Percentiles rank a stretch among this genome's conserved stretches.
These are phyloP conservation scores for Trichomonascus vanleenenianus DNA, from an alignment of 805 yeast genomes.

Conservation along the genomic window DNA sequence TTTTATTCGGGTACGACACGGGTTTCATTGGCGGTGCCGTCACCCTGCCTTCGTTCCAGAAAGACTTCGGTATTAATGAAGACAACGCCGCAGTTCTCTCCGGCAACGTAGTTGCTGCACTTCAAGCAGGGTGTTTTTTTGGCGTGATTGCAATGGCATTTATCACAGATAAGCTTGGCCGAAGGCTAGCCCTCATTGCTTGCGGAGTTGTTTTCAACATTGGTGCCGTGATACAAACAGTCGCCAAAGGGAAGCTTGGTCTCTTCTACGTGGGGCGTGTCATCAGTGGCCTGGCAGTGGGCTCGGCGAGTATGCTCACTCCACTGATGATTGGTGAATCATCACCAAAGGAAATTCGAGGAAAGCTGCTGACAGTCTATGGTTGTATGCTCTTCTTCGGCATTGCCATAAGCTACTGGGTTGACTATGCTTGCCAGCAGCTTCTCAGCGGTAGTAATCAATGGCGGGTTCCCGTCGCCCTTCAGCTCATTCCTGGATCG, in stretches of 20 bases:
- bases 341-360: slow-evolving; percentile 33
- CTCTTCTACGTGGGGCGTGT: slow-evolving; percentile 47
- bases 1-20: slow-evolving; percentile 83
- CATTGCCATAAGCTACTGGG: slow-evolving; percentile 56
- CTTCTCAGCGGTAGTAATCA: slow-evolving; percentile 9
- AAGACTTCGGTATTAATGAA: slow-evolving; percentile 42
- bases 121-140: slow-evolving; percentile 72
- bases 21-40: slow-evolving; percentile 73
- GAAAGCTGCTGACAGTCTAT: slow-evolving; percentile 51
- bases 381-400: slow-evolving; percentile 58
- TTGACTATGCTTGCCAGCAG: slow-evolving; percentile 19
- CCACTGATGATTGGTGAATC: slow-evolving; percentile 47
- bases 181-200: slow-evolving; percentile 57
- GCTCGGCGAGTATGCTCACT: slow-evolving; percentile 42
- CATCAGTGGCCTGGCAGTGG: slow-evolving; percentile 46
- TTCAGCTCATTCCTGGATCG: slow-evolving; percentile 76
- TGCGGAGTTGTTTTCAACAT: slow-evolving; percentile 39
- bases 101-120: slow-evolving; percentile 67
- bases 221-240: slow-evolving; percentile 31
- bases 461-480: slow-evolving; percentile 62
- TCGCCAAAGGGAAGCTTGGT: slow-evolving; percentile 33
- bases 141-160: slow-evolving; percentile 47
- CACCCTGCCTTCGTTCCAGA: slow-evolving; percentile 64
- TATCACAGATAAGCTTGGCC: slow-evolving; percentile 64
- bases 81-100: slow-evolving; percentile 42